Conservation (phyloP, 331 rosid species). For the Rhamnella rubrinervis region DNA sequence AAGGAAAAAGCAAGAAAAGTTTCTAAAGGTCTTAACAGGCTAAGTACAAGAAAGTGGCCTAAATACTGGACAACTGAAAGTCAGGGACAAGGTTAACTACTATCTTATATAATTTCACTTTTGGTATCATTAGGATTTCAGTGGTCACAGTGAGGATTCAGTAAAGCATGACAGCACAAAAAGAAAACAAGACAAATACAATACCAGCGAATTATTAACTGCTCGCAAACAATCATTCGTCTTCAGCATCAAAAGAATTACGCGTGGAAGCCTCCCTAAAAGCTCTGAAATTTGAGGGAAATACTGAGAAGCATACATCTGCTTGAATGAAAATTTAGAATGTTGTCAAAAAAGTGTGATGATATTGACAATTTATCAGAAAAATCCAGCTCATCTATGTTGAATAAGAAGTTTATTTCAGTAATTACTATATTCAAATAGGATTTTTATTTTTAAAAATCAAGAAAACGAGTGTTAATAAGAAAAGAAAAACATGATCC, state of each 20-base stretch:
- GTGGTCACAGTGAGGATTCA: neutral
- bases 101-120: neutral
- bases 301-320: conserved; percentile 96
- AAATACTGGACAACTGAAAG: neutral
- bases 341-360: conserved; percentile 7
- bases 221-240: conserved; percentile 95
- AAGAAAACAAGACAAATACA: neutral
- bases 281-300: conserved; percentile 91
- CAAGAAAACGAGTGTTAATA: neutral
- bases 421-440: neutral
- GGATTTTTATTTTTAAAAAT: neutral
- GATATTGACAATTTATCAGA: neutral
- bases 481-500: no score
- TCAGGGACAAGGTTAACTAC: neutral
- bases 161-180: conserved; percentile 7
- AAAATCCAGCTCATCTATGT: conserved; percentile 17
- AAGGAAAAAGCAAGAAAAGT: neutral
- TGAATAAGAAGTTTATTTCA: neutral
- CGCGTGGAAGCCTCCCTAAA: conserved; percentile 86
- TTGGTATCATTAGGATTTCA: neutral
- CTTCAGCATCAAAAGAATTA: conserved; percentile 90
- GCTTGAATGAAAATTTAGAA: conserved; percentile 29
- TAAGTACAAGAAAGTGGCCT: neutral
- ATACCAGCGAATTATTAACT: conserved; percentile 86
- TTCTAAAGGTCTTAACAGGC: neutral